Percentiles rank a stretch among this genome's conserved stretches.
phyloP scores from a whole-genome alignment of 78 protist genomes.

The Cavenderia fasciculata region DNA sequence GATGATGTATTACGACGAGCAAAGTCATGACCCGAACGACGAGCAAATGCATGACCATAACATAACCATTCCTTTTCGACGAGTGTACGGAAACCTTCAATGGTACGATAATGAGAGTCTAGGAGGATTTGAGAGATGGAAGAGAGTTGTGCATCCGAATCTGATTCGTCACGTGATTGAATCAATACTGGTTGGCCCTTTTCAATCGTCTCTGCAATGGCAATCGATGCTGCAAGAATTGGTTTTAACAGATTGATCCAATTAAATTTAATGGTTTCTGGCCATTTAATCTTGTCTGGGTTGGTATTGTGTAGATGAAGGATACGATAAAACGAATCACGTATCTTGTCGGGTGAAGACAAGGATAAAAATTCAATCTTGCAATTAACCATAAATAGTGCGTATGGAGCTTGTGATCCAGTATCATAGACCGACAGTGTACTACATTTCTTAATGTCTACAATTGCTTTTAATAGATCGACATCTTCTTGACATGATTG shows the following conservation, averaged over 20 bases:
- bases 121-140: slow-evolving; percentile 50
- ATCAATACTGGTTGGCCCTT: slow-evolving; percentile 54
- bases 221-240: slow-evolving; percentile 25
- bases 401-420: slow-evolving; percentile 20
- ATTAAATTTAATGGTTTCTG: slow-evolving; percentile 32
- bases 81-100: slow-evolving; percentile 80
- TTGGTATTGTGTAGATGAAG: slow-evolving; percentile 29
- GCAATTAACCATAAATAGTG: slow-evolving; percentile 61
- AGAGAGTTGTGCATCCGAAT: slow-evolving; percentile 28
- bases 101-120: slow-evolving; percentile 83
- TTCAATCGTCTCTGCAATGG: slow-evolving; percentile 40
- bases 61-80: slow-evolving; percentile 87
- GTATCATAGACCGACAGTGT: slow-evolving; percentile 41
- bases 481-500: slow-evolving; percentile 49
- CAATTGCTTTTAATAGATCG: slow-evolving; percentile 30
- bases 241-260: slow-evolving; percentile 33
- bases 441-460: slow-evolving; percentile 33
- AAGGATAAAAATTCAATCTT: slow-evolving; percentile 38
- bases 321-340: slow-evolving; percentile 12
- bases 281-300: slow-evolving; percentile 43
- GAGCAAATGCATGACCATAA: slow-evolving; percentile 66
- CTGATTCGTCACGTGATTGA: slow-evolving; percentile 15
- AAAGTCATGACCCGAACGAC: slow-evolving; percentile 33
- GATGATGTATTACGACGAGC: slow-evolving; percentile 11
- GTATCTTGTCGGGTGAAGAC: not conserved